phyloP scores from a whole-genome alignment of 2,329 filamentous ascomycete species.

The Alternaria rosae region DNA sequence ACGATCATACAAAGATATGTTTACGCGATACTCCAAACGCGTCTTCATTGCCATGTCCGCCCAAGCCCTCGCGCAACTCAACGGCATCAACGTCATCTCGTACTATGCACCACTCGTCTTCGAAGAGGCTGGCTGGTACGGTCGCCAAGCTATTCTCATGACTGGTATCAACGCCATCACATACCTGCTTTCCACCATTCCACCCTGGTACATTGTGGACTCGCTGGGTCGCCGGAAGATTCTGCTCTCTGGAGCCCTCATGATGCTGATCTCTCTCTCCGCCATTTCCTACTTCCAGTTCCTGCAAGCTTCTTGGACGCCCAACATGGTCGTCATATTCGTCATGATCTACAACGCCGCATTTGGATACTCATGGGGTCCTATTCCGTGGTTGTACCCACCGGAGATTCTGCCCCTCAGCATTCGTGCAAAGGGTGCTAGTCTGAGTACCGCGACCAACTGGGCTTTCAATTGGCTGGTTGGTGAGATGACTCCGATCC shows the following conservation, averaged over 20 bases:
- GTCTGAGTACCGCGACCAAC: constrained; percentile 93
- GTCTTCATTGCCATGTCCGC: constrained; percentile 99
- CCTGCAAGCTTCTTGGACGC: constrained; percentile 80
- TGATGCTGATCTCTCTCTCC: constrained; percentile 88
- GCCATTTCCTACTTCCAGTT: constrained; percentile 95
- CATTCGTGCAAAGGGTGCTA: constrained; percentile 96
- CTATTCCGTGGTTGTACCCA: constrained; percentile 97
- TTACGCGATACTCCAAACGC: constrained; percentile 85
- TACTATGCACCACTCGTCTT: constrained; percentile 98
- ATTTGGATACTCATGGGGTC: constrained; percentile 97
- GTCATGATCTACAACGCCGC: constrained; percentile 99
- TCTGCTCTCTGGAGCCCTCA: constrained; percentile 84
- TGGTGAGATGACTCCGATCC: constrained; percentile 89
- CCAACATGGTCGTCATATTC: constrained; percentile 85
- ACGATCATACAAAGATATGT: constrained; percentile 91
- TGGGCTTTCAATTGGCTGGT: constrained; percentile 99
- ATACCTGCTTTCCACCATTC: constrained; percentile 90
- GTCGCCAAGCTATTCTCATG: constrained; percentile 92
- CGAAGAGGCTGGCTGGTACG: constrained; percentile 94
- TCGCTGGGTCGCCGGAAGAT: constrained; percentile 89
- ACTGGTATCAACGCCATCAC: constrained; percentile 94
- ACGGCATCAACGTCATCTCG: constrained; percentile 99
- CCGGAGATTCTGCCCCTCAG: constrained; percentile 98
- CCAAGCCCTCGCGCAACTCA: constrained; percentile 92
- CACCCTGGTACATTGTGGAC: constrained; percentile 97